A percentile compares a stretch with the other conserved stretches of the same genome.
Conservation (phyloP, 306 rosid genomes). For the Phaseolus lunatus region DNA sequence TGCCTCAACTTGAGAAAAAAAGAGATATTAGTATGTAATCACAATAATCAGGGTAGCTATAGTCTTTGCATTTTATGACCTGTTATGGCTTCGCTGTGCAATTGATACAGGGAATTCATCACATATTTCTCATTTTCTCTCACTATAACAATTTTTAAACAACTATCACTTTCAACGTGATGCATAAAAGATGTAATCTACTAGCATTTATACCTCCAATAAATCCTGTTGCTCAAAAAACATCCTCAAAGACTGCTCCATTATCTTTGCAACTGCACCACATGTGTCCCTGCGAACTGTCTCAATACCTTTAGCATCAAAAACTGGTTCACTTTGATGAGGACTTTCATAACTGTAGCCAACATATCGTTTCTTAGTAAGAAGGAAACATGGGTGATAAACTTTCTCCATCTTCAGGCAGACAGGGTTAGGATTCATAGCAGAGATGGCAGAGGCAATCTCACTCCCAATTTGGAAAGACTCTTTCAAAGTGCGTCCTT, state of each 20-base stretch:
- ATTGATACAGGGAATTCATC: not conserved
- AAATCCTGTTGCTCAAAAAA: slow-evolving; percentile 79
- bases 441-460: slow-evolving; percentile 86
- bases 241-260: slow-evolving; percentile 88
- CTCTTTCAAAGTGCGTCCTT: slow-evolving; percentile 78
- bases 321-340: slow-evolving; percentile 68
- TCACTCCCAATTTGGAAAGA: slow-evolving; percentile 83
- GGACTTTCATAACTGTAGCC: slow-evolving; percentile 95
- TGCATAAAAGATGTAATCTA: slow-evolving; percentile 28
- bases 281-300: slow-evolving; percentile 97
- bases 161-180: slow-evolving; percentile 19
- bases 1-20: too few relatives aligned
- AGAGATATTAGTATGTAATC: not conserved
- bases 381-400: slow-evolving; percentile 87
- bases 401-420: slow-evolving; percentile 96
- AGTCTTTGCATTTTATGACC: not conserved
- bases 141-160: slow-evolving; percentile 7
- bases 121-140: not conserved
- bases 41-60: not conserved
- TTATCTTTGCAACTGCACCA: slow-evolving; percentile 83
- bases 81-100: not conserved
- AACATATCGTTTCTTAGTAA: slow-evolving; percentile 94
- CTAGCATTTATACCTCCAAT: slow-evolving; percentile 64
- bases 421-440: slow-evolving; percentile 94
- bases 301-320: slow-evolving; percentile 99